Percentiles rank a stretch among this genome's conserved stretches.
phyloP scores from a whole-genome alignment of 2,329 filamentous ascomycete genomes.

The Knufia petricola region DNA sequence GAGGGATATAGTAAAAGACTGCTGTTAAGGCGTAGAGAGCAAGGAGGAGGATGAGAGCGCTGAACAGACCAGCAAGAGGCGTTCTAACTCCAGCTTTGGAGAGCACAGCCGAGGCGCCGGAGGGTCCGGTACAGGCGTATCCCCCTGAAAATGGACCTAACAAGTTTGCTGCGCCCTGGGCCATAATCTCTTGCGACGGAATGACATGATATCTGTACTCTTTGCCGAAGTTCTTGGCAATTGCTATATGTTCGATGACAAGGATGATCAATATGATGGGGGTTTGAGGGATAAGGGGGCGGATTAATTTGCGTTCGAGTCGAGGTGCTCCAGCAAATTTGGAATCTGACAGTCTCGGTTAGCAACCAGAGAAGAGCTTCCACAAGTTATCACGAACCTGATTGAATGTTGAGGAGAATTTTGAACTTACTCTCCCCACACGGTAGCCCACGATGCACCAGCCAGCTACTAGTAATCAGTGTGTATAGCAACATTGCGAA shows the following conservation, averaged over 20 bases:
- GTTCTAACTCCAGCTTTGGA: conserved; percentile 92
- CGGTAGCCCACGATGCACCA: conserved; percentile 59
- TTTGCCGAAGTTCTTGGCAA: conserved; percentile 90
- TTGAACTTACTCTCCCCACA: no score
- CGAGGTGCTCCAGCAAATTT: no score
- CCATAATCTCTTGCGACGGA: conserved; percentile 89
- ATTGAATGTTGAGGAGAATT: no score
- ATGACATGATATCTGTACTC: conserved; percentile 95
- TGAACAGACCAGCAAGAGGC: conserved; percentile 82
- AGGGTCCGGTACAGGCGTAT: conserved; percentile 88
- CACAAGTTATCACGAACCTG: no score
- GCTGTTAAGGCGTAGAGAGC: conserved; percentile 81
- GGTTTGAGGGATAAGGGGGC: conserved; percentile 59
- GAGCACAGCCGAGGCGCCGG: conserved; percentile 92
- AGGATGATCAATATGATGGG: conserved; percentile 87
- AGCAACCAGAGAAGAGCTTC: no score
- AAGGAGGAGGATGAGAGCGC: conserved; percentile 71
- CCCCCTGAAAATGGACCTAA: conserved; percentile 84
- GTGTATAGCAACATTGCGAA: conserved; percentile 90
- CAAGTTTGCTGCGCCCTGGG: conserved; percentile 82
- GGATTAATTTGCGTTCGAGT: conserved; percentile 57
- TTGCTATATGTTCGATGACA: conserved; percentile 91
- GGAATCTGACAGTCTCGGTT: no score
- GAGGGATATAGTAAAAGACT: conserved; percentile 91
- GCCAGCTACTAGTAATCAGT: conserved; percentile 71